Evolutionary conservation across 345 rosid genomes (phyloP).

Genomic region (Bruguiera gymnorhiza): DNA sequence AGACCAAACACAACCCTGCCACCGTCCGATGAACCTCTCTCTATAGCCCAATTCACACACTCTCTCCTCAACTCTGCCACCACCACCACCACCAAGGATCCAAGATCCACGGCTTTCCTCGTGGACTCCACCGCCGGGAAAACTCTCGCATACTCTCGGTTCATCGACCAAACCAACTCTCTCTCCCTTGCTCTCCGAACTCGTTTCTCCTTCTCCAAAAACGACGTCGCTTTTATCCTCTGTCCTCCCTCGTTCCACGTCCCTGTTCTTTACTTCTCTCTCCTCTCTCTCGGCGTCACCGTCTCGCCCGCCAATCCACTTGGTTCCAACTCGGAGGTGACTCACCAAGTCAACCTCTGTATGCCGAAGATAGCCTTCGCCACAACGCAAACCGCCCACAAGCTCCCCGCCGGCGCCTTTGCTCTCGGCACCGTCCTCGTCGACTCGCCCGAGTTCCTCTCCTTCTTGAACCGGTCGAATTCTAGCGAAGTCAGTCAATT

Average conservation of each 20-base stretch:
- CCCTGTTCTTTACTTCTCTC: conserved; percentile 16
- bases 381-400: neutral
- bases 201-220: neutral
- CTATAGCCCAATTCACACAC: conserved; percentile 40
- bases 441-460: conserved; percentile 60
- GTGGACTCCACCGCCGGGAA: conserved; percentile 10
- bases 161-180: neutral
- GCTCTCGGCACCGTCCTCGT: neutral
- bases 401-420: neutral
- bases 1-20: conserved; percentile 51
- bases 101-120: neutral
- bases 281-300: conserved; percentile 7
- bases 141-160: conserved; percentile 1
- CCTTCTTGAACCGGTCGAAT: conserved; percentile 29
- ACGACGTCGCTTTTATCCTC: conserved; percentile 8
- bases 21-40: conserved; percentile 45
- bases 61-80: conserved; percentile 45
- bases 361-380: conserved; percentile 17
- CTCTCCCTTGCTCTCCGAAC: neutral
- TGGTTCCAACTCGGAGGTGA: conserved; percentile 6
- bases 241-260: conserved; percentile 8
- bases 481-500: neutral
- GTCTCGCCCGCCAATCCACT: conserved; percentile 14
- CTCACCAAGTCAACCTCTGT: conserved; percentile 1
- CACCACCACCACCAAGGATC: conserved; percentile 4